Evolutionary conservation across 2,329 filamentous ascomycete genomes (phyloP).

Genomic region (Grosmannia serpens): DNA sequence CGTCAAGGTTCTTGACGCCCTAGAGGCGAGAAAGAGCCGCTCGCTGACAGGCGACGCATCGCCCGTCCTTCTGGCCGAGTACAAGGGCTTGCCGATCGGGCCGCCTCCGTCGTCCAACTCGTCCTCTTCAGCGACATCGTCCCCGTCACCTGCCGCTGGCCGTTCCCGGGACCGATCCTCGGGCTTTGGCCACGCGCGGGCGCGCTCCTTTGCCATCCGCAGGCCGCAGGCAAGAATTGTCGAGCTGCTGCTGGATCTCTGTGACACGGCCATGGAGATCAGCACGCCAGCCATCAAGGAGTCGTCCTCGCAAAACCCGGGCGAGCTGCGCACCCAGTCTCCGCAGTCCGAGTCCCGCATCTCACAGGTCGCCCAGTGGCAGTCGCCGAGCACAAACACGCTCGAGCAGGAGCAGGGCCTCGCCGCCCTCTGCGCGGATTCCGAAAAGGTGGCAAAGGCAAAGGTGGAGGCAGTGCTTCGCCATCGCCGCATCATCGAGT

Average conservation of each 20-base stretch:
- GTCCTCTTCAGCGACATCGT: slow-evolving; percentile 31
- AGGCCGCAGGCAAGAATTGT: slow-evolving; percentile 87
- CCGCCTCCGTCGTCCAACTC: slow-evolving; percentile 54
- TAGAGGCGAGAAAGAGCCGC: slow-evolving; percentile 67
- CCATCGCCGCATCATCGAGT: slow-evolving; percentile 87
- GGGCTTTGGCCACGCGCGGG: slow-evolving; percentile 68
- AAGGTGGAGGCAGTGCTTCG: slow-evolving; percentile 92
- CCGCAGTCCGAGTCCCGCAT: slow-evolving; percentile 93
- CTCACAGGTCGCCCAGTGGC: slow-evolving; percentile 90
- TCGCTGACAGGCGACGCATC: slow-evolving; percentile 42
- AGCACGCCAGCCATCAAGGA: slow-evolving; percentile 92
- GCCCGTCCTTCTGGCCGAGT: slow-evolving; percentile 55
- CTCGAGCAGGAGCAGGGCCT: slow-evolving; percentile 89
- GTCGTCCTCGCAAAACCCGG: slow-evolving; percentile 49
- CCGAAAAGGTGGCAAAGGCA: slow-evolving; percentile 67
- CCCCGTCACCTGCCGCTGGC: slow-evolving; percentile 59
- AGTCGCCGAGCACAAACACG: slow-evolving; percentile 83
- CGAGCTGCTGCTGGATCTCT: slow-evolving; percentile 86
- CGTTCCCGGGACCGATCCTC: slow-evolving; percentile 60
- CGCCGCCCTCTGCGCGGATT: slow-evolving; percentile 78
- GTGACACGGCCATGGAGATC: slow-evolving; percentile 90
- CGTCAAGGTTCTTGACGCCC: slow-evolving; percentile 84
- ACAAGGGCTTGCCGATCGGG: slow-evolving; percentile 80
- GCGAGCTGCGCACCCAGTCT: slow-evolving; percentile 84
- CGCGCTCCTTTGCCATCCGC: slow-evolving; percentile 81